Evolutionary conservation across 83 land plant species (phyloP).

Genomic region (Diphasiastrum complanatum): DNA sequence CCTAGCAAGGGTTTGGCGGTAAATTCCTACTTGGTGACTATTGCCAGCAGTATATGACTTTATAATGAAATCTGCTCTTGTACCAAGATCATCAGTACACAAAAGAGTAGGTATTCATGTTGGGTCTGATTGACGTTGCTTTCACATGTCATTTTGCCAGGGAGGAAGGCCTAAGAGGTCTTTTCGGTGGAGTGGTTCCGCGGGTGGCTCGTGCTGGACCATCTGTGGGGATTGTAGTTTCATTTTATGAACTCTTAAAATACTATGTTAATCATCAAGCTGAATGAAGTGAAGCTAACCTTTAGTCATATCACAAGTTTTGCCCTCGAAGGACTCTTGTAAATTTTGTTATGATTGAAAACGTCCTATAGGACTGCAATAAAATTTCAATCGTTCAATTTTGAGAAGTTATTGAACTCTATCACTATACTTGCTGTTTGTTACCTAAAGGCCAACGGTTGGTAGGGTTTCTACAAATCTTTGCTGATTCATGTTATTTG

Average conservation of each 20-base stretch:
- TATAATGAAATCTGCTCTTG: neutral
- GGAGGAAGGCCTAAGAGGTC: constrained; percentile 32
- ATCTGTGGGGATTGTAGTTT: constrained; percentile 90
- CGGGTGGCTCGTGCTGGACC: constrained; percentile 94
- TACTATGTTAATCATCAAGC: too few species aligned
- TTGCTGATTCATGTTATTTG: too few species aligned
- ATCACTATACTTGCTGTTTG: too few species aligned
- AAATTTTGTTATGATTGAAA: too few species aligned
- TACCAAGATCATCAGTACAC: neutral
- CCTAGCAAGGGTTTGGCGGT: constrained; percentile 76
- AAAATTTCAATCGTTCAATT: too few species aligned
- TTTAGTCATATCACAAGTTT: too few species aligned
- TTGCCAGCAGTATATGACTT: neutral
- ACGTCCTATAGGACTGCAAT: too few species aligned
- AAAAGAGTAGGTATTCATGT: constrained; percentile 2
- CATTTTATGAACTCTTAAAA: constrained; percentile 91
- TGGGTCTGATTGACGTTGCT: neutral
- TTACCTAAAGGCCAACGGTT: too few species aligned
- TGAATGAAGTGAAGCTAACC: too few species aligned
- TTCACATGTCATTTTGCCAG: constrained; percentile 17
- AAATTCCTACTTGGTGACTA: neutral
- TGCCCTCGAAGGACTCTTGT: too few species aligned
- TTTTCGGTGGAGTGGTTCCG: constrained; percentile 67
- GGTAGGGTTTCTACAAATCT: too few species aligned
- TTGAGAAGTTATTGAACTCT: too few species aligned